These are phyloP conservation scores for Trichoderma semiorbis DNA, from an alignment of 2,329 filamentous ascomycete species.

Conservation along the genomic window DNA sequence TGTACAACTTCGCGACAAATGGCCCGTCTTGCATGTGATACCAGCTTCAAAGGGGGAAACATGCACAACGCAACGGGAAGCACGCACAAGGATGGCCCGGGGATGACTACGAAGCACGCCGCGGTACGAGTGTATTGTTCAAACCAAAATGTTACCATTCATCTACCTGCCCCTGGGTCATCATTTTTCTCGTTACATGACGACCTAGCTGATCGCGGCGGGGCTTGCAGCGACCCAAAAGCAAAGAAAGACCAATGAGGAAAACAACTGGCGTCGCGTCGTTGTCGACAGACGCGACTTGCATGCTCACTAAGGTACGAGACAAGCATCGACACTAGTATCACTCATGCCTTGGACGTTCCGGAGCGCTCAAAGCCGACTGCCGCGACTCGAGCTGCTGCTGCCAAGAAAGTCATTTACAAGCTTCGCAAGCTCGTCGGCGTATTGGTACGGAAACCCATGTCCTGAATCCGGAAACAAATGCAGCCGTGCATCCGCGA, in stretches of 20 bases:
- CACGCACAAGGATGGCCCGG: neutral
- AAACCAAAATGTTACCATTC: conserved; percentile 3
- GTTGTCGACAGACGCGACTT: conserved; percentile 10
- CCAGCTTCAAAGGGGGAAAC: neutral
- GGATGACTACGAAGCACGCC: neutral
- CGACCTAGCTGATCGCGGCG: conserved; percentile 12
- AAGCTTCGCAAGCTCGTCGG: conserved; percentile 30
- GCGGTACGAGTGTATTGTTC: neutral
- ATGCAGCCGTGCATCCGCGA: conserved; percentile 31
- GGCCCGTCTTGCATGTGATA: neutral
- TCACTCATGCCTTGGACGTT: neutral
- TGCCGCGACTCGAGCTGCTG: conserved; percentile 6
- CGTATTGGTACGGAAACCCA: conserved; percentile 36
- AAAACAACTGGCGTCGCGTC: conserved; percentile 13
- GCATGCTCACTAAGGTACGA: conserved; percentile 12
- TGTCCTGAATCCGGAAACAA: conserved; percentile 36
- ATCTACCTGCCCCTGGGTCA: conserved; percentile 6
- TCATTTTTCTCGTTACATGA: conserved; percentile 9
- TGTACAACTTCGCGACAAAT: neutral
- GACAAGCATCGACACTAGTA: conserved; percentile 1
- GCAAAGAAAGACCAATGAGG: conserved; percentile 13
- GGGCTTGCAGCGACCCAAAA: conserved; percentile 9
- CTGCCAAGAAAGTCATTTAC: conserved; percentile 33
- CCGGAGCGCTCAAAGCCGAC: conserved; percentile 13
- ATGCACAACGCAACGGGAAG: neutral